Evolutionary conservation across 2,329 filamentous ascomycete species (phyloP).

Genomic region (Fusarium devonianum): DNA sequence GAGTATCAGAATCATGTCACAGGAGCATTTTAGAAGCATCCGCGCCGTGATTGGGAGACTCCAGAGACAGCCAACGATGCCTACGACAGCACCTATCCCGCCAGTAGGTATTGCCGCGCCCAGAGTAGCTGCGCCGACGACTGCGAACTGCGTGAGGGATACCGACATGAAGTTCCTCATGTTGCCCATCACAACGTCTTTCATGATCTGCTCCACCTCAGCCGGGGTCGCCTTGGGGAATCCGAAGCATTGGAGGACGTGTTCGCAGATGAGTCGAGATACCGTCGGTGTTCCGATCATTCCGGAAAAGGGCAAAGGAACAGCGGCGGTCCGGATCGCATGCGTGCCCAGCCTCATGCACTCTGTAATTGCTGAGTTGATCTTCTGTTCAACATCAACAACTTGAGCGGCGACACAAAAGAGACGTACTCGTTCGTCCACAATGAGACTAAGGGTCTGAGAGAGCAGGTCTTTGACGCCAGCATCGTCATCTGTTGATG

Average conservation of each 20-base stretch:
- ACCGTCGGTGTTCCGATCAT: constrained; percentile 39
- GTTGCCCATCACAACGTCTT: constrained; percentile 36
- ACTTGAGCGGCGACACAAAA: constrained; percentile 42
- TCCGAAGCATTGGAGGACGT: constrained; percentile 40
- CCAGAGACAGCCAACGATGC: constrained; percentile 29
- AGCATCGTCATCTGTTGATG: constrained; percentile 23
- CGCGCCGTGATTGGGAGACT: constrained; percentile 30
- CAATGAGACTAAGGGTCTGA: constrained; percentile 39
- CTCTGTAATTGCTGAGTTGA: constrained; percentile 43
- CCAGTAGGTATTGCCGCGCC: constrained; percentile 30
- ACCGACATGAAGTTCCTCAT: constrained; percentile 33
- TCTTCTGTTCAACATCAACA: constrained; percentile 43
- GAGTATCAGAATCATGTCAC: constrained; percentile 39
- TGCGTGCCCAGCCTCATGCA: constrained; percentile 42
- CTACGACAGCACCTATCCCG: constrained; percentile 33
- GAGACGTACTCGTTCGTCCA: constrained; percentile 43
- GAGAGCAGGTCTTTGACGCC: constrained; percentile 38
- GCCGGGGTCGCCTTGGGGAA: constrained; percentile 36
- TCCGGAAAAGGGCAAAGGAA: constrained; percentile 34
- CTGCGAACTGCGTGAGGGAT: constrained; percentile 32
- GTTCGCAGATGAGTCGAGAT: constrained; percentile 41
- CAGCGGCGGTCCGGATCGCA: constrained; percentile 39
- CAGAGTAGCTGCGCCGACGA: constrained; percentile 21
- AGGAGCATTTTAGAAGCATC: constrained; percentile 39
- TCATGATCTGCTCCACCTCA: constrained; percentile 37